A percentile compares a stretch with the other conserved stretches of the same genome.
Conservation (phyloP, 257 asterid genomes). For the Echium plantagineum region DNA sequence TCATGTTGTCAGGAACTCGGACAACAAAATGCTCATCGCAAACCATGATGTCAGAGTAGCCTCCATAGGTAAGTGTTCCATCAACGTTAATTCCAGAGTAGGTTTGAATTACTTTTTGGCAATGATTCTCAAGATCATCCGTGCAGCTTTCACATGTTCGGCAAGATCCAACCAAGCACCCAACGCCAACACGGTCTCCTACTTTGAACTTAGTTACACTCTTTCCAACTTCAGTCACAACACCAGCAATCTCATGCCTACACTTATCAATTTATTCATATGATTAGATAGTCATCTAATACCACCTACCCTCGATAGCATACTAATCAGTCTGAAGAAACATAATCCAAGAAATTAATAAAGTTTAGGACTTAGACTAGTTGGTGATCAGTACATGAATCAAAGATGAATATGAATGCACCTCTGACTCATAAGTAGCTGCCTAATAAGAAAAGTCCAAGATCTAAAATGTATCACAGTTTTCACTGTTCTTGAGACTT, state of each 20-base stretch:
- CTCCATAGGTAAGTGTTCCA: slow-evolving; percentile 13
- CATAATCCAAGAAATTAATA: too few species aligned
- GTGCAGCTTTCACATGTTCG: slow-evolving; percentile 10
- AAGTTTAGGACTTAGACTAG: too few species aligned
- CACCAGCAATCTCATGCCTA: slow-evolving; percentile 20
- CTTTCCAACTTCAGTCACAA: slow-evolving; percentile 17
- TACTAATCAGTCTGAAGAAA: too few species aligned
- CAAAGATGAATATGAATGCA: too few species aligned
- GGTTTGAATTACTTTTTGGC: neutral
- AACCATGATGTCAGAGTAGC: slow-evolving; percentile 22
- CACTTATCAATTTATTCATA: neutral
- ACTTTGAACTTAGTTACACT: slow-evolving; percentile 12
- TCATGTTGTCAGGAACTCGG: slow-evolving; percentile 15
- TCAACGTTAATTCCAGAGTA: slow-evolving; percentile 9
- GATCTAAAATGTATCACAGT: too few species aligned
- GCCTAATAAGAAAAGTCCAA: too few species aligned
- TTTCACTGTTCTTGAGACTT: too few species aligned
- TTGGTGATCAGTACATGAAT: too few species aligned
- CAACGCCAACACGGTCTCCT: slow-evolving; percentile 22
- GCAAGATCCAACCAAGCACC: slow-evolving; percentile 19
- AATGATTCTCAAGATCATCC: slow-evolving; percentile 9
- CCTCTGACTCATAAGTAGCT: too few species aligned
- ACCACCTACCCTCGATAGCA: too few species aligned
- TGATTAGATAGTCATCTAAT: too few species aligned
- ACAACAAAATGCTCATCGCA: slow-evolving; percentile 16